A percentile compares a stretch with the other conserved stretches of the same genome.
Conservation (phyloP, 441 rosid species). For the Isatis lusitanica region DNA sequence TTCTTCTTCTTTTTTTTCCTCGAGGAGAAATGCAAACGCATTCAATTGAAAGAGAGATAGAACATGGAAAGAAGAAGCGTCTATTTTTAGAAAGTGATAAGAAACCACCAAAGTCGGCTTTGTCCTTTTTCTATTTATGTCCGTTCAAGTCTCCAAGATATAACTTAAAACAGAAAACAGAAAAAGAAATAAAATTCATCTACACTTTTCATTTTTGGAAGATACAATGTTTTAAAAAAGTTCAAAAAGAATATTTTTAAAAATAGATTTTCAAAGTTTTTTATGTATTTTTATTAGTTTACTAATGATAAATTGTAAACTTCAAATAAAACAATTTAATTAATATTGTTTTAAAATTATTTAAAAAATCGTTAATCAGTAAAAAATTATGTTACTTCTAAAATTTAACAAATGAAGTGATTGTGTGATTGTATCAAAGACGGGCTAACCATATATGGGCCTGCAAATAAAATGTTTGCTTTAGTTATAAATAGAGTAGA, state of each 20-base stretch:
- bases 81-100: constrained; percentile 23
- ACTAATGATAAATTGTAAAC: too few relatives aligned
- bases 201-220: not conserved
- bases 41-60: not conserved
- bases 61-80: not conserved
- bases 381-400: too few relatives aligned
- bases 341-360: too few relatives aligned
- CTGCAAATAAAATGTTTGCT: too few relatives aligned
- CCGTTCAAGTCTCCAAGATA: not conserved
- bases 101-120: constrained; percentile 12
- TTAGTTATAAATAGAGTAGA: too few relatives aligned
- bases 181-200: not conserved
- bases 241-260: too few relatives aligned
- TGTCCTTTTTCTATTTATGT: not conserved
- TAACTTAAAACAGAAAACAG: not conserved
- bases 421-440: not conserved
- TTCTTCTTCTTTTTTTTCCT: not conserved
- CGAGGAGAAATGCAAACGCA: constrained; percentile 8
- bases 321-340: too few relatives aligned
- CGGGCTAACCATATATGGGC: too few relatives aligned
- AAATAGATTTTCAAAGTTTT: too few relatives aligned
- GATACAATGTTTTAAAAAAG: too few relatives aligned
- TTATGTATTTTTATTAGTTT: too few relatives aligned
- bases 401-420: not conserved
- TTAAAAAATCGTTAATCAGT: too few relatives aligned